Conservation (phyloP, 1,284 basidiomycete species). For the Irpex sp. region DNA sequence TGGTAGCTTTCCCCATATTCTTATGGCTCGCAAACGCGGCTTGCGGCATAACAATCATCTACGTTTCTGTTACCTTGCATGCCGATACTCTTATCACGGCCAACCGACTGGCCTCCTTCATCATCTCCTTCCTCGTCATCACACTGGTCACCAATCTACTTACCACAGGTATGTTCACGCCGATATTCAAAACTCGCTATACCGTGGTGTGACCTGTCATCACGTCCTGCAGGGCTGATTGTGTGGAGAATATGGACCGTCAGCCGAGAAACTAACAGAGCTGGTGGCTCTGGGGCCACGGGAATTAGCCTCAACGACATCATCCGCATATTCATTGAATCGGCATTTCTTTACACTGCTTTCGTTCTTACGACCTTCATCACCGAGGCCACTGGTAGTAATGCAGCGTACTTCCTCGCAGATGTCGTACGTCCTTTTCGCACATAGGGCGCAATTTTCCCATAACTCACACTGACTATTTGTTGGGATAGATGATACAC, state of each 20-base stretch:
- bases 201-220: too few species aligned
- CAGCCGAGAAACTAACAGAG: not conserved
- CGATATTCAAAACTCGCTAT: not conserved
- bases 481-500: not conserved
- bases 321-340: constrained; percentile 10
- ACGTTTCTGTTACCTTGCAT: not conserved
- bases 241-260: constrained; percentile 8
- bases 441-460: not conserved
- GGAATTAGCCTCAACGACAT: not conserved
- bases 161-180: not conserved
- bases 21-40: constrained; percentile 2
- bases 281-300: not conserved
- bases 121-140: constrained; percentile 3
- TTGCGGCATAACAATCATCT: not conserved
- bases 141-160: constrained; percentile 6
- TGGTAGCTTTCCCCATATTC: constrained; percentile 1
- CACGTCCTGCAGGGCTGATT: constrained; percentile 1
- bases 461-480: not conserved
- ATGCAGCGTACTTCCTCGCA: constrained; percentile 5
- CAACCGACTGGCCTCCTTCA: constrained; percentile 1
- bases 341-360: constrained; percentile 4
- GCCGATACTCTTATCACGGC: constrained; percentile 1
- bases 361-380: constrained; percentile 5
- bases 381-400: constrained; percentile 7
- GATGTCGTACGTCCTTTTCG: constrained; percentile 6